Conservation (phyloP, 1,284 basidiomycete species). For the Pseudozyma hubeiensis region DNA sequence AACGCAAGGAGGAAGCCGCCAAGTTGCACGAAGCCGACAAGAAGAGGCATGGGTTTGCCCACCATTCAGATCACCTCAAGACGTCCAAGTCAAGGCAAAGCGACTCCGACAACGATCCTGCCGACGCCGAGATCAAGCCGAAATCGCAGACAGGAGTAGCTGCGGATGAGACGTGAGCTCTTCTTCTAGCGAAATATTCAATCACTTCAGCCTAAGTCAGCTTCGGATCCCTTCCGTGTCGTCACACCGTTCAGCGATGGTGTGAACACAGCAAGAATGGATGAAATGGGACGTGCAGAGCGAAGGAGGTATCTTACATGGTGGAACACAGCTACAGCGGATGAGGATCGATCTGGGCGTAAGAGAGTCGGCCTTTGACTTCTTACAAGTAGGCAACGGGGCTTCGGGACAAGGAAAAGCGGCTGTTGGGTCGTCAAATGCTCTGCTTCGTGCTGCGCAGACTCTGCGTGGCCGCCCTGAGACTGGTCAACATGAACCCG, state of each 20-base stretch:
- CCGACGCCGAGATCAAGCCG: slow-evolving; percentile 15
- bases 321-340: slow-evolving; percentile 1
- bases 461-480: slow-evolving; percentile 14
- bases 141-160: neutral
- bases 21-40: slow-evolving; percentile 37
- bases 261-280: neutral
- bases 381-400: neutral
- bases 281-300: slow-evolving; percentile 1
- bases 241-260: neutral
- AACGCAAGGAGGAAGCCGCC: slow-evolving; percentile 41
- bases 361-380: neutral
- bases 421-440: neutral
- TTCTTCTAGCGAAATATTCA: neutral
- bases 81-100: slow-evolving; percentile 10
- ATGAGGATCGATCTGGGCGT: neutral
- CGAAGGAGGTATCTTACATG: slow-evolving; percentile 5
- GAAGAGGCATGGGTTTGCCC: slow-evolving; percentile 18
- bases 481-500: slow-evolving; percentile 28
- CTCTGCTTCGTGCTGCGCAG: neutral
- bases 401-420: neutral
- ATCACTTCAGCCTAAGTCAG: no score
- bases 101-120: slow-evolving; percentile 26
- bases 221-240: no score
- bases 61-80: slow-evolving; percentile 28
- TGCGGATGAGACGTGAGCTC: no score